These are phyloP conservation scores for Blastobotrys robertii DNA, from an alignment of 805 yeast species.

Conservation along the genomic window DNA sequence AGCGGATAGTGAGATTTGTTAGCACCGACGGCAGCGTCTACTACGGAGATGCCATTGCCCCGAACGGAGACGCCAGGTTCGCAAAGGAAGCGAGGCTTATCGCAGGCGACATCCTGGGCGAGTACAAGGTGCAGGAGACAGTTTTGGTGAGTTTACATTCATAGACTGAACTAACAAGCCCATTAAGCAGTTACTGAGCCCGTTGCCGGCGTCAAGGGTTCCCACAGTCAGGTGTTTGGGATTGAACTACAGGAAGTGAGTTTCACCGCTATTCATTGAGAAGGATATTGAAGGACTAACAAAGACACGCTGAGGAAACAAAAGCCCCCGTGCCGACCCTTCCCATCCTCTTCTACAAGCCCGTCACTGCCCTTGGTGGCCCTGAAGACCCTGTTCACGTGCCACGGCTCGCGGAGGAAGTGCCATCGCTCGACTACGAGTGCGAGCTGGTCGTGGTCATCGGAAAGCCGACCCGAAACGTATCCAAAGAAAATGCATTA, in stretches of 20 bases:
- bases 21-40: constrained; percentile 35
- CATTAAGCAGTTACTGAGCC: constrained; percentile 32
- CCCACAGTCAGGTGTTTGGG: constrained; percentile 40
- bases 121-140: constrained; percentile 32
- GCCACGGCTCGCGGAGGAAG: constrained; percentile 25
- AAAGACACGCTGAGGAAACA: constrained; percentile 31
- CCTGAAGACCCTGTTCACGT: constrained; percentile 36
- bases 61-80: constrained; percentile 31
- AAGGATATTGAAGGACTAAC: background rate
- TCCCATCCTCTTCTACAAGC: constrained; percentile 45
- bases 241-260: constrained; percentile 39
- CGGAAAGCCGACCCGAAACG: constrained; percentile 39
- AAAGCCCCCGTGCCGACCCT: constrained; percentile 35
- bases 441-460: constrained; percentile 46
- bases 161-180: constrained; percentile 8
- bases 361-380: constrained; percentile 36
- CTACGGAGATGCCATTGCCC: constrained; percentile 41
- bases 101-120: constrained; percentile 37
- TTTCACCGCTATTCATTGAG: constrained; percentile 3
- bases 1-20: constrained; percentile 41
- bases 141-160: constrained; percentile 6
- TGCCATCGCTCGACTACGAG: constrained; percentile 38
- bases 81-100: constrained; percentile 35
- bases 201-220: constrained; percentile 31
- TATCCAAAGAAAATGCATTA: constrained; percentile 35